phyloP scores from a whole-genome alignment of 345 rosid species.

The Pistacia vera region DNA sequence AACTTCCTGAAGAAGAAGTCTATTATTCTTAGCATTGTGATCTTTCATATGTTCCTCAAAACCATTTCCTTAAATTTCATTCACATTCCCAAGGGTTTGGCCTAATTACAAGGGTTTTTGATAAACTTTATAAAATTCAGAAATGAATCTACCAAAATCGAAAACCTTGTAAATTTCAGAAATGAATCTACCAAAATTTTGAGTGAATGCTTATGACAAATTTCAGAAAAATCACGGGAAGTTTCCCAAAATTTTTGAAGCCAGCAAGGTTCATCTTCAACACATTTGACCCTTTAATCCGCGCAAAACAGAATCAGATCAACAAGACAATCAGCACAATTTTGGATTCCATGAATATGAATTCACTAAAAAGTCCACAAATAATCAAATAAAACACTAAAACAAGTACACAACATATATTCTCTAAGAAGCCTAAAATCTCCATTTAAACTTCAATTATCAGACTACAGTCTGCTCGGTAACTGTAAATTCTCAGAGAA shows the following conservation, averaged over 20 bases:
- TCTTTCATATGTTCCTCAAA: not conserved
- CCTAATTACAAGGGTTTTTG: too few species aligned
- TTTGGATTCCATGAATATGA: not conserved
- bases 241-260: too few species aligned
- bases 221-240: too few species aligned
- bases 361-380: not conserved
- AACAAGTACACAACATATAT: not conserved
- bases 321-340: not conserved
- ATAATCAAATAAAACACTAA: not conserved
- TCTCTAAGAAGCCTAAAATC: constrained; percentile 1
- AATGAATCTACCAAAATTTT: too few species aligned
- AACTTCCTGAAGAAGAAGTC: not conserved
- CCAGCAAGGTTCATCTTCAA: too few species aligned
- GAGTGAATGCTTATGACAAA: too few species aligned
- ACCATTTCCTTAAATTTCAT: not conserved
- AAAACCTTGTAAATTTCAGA: too few species aligned
- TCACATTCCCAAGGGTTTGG: too few species aligned
- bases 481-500: not conserved
- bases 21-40: not conserved
- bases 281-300: too few species aligned
- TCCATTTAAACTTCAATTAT: not conserved
- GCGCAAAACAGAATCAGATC: not conserved
- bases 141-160: too few species aligned
- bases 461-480: not conserved
- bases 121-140: too few species aligned